Evolutionary conservation across 2,329 filamentous ascomycete genomes (phyloP), one percentile per base, ranked within the genome.

Genomic region (Phaeosphaeriaceae sp.): DNA sequence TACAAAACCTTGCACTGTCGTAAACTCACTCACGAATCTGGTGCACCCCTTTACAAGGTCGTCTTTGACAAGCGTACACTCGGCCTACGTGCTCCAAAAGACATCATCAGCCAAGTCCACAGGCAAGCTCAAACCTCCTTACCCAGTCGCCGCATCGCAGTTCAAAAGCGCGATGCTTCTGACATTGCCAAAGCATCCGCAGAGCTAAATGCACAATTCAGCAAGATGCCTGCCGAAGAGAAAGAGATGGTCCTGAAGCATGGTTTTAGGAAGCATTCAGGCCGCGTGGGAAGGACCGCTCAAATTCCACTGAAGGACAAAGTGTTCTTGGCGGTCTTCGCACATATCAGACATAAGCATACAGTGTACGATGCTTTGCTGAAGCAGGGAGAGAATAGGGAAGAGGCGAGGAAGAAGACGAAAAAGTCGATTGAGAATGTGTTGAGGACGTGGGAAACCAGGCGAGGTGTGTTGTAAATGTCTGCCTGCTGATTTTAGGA

Each of bases 291-390:
- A 2, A 67, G 81, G 42, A 77, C 75, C 1, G 64, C 63, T 2
- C 76, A 53, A 36, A 59, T 80, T 5, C 62, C 64, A 0, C 37
- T 79, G 29, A 62, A 67, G 6, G 60, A 71, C 12, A 80, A 75
- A 54, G 78, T 76, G 4, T 56, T 64, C 37, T 69, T 81, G 18
- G 81, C 78, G 2, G 78, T 82, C 11, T 64, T 74, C 17, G 81
- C 81, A 3, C 77, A 82, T 52, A 72, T 80, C 4, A 71, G 81
- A 6, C 81, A 83, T 56, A 54, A 47, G 3, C 73, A 80, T 36
- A 83, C 80, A 0, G 56, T 68, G 1, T 83, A 83, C 48, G 78
- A 83, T 12, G 79, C 34, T 50, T 80, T 46, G 42, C 44, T 38
- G 12, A 35, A 20, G 58, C 55, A 5, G 48, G 40, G 50, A 45